A percentile compares a stretch with the other conserved stretches of the same genome.
Evolutionary conservation across 2,329 filamentous ascomycete genomes (phyloP).

Genomic region (Nemania diffusa): DNA sequence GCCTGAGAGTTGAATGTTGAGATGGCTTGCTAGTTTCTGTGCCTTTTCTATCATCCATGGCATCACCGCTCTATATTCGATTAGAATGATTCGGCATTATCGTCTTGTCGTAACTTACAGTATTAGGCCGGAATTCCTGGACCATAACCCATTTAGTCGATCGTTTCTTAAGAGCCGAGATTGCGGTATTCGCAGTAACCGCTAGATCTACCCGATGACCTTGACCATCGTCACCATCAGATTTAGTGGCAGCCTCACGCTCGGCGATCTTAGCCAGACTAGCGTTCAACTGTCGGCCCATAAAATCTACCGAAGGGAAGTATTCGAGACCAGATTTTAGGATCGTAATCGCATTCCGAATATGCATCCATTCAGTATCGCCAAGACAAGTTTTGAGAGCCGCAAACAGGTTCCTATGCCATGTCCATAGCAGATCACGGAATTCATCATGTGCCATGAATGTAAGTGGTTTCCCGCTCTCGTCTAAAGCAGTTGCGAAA

Average conservation of each 20-base stretch:
- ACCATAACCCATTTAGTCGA: conserved; percentile 78
- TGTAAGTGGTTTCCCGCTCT: conserved; percentile 74
- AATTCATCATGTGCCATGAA: conserved; percentile 89
- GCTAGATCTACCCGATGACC: conserved; percentile 78
- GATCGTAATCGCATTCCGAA: conserved; percentile 92
- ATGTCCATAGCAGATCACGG: conserved; percentile 84
- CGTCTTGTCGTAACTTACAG: conserved; percentile 57
- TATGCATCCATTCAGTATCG: conserved; percentile 94
- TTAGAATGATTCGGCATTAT: conserved; percentile 42
- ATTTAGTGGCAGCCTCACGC: conserved; percentile 65
- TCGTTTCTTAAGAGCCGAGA: conserved; percentile 74
- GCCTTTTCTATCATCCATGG: conserved; percentile 52
- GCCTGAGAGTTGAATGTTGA: conserved; percentile 60
- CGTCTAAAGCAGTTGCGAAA: conserved; percentile 79
- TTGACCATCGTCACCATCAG: conserved; percentile 59
- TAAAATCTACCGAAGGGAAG: conserved; percentile 91
- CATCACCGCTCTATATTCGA: conserved; percentile 55
- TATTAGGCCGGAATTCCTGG: conserved; percentile 75
- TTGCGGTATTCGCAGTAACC: conserved; percentile 76
- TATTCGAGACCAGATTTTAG: conserved; percentile 81
- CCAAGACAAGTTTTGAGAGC: conserved; percentile 85
- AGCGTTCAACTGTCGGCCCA: conserved; percentile 74
- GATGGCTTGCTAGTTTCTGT: conserved; percentile 51
- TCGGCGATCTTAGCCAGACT: conserved; percentile 74
- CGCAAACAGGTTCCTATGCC: conserved; percentile 84